Evolutionary conservation across 1,284 basidiomycete genomes (phyloP).

Genomic region (Leccinum subrobustum): DNA sequence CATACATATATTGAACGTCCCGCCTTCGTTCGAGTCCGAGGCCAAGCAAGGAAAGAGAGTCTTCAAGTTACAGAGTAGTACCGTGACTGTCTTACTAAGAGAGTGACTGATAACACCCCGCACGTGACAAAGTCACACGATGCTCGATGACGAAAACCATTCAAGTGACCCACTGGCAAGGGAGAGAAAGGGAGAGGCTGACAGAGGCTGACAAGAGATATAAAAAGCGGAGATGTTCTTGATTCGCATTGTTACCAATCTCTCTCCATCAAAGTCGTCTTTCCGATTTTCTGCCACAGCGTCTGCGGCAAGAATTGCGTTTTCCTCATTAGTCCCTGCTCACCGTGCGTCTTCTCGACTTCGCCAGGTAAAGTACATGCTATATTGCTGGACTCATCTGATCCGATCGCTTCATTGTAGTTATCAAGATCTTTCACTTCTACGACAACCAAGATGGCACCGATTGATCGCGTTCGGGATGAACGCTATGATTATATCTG

Average conservation of each 20-base stretch:
- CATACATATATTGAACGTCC: too few species aligned
- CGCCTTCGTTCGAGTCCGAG: too few species aligned
- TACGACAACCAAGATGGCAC: slow-evolving; percentile 57
- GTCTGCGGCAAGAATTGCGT: slow-evolving; percentile 13
- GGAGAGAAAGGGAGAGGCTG: not conserved
- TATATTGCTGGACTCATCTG: slow-evolving; percentile 9
- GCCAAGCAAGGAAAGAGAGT: not conserved
- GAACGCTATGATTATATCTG: slow-evolving; percentile 75
- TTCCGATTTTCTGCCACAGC: slow-evolving; percentile 6
- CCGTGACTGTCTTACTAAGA: too few species aligned
- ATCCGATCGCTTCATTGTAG: slow-evolving; percentile 33
- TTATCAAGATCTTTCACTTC: slow-evolving; percentile 49
- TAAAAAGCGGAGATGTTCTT: slow-evolving; percentile 24
- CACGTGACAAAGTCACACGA: slow-evolving; percentile 22
- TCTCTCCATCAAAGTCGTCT: slow-evolving; percentile 10
- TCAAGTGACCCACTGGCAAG: not conserved
- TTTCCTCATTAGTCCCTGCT: slow-evolving; percentile 6
- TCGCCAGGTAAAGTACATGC: not conserved
- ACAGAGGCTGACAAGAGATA: slow-evolving; percentile 19
- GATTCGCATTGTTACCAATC: not conserved
- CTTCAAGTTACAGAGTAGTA: too few species aligned
- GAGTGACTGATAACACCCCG: not conserved
- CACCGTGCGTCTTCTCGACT: not conserved
- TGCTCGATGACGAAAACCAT: not conserved
- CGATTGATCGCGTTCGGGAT: slow-evolving; percentile 57